phyloP scores from a whole-genome alignment of 2,329 filamentous ascomycete genomes.

The Zymoseptoria ardabiliae region DNA sequence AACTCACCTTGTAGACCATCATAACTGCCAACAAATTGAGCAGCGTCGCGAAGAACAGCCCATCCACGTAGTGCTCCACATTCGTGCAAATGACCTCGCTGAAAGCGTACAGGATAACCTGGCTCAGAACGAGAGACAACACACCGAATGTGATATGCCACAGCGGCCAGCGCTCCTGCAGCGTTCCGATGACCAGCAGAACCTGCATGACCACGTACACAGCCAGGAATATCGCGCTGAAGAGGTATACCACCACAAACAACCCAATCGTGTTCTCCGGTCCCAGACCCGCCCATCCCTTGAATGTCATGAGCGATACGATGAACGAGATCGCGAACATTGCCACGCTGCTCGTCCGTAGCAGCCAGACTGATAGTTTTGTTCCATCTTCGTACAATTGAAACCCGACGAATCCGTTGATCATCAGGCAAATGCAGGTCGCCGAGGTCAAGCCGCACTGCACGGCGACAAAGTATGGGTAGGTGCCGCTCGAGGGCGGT shows the following conservation, averaged over 20 bases:
- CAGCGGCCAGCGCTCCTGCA: constrained; percentile 92
- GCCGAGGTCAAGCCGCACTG: constrained; percentile 82
- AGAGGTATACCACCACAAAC: constrained; percentile 84
- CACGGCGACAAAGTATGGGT: constrained; percentile 83
- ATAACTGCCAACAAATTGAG: constrained; percentile 93
- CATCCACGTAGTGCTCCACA: constrained; percentile 87
- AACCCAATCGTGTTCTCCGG: constrained; percentile 82
- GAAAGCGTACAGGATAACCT: constrained; percentile 87
- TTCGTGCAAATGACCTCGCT: constrained; percentile 76
- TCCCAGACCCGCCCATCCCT: constrained; percentile 76
- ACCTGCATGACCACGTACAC: constrained; percentile 85
- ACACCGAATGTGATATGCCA: constrained; percentile 86
- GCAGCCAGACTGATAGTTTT: constrained; percentile 83
- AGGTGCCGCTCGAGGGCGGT: constrained; percentile 70
- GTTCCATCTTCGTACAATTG: constrained; percentile 98
- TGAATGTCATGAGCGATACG: constrained; percentile 86
- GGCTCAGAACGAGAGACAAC: constrained; percentile 84
- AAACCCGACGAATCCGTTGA: constrained; percentile 98
- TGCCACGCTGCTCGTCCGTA: constrained; percentile 66
- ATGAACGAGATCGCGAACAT: constrained; percentile 85
- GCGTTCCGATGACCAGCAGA: constrained; percentile 76
- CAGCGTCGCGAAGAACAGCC: constrained; percentile 86
- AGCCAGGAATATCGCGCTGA: constrained; percentile 80
- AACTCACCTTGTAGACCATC: constrained; percentile 94
- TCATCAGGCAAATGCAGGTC: constrained; percentile 77